These are phyloP conservation scores for Biscogniauxia mediterranea DNA, from an alignment of 2,329 filamentous ascomycete species.

Conservation along the genomic window DNA sequence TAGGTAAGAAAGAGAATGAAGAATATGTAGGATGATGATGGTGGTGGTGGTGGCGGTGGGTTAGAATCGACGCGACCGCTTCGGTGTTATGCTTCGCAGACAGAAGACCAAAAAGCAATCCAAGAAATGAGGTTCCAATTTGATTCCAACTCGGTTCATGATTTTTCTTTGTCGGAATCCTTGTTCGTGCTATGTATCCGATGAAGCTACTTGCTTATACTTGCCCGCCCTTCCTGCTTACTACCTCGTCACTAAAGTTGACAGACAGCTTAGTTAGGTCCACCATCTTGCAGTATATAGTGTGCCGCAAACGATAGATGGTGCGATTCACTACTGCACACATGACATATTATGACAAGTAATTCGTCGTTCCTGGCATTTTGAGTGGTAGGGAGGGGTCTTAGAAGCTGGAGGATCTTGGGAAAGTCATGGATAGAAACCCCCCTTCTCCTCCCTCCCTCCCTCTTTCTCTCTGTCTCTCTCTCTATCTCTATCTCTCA, in stretches of 20 bases:
- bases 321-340: not conserved
- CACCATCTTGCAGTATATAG: conserved; percentile 3
- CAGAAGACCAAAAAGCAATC: not conserved
- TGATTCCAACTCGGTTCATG: not conserved
- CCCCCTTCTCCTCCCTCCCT: too few species aligned
- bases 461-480: too few species aligned
- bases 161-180: not conserved
- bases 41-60: not conserved
- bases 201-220: not conserved
- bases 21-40: too few species aligned
- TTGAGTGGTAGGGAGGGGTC: not conserved
- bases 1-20: too few species aligned
- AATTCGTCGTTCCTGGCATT: not conserved
- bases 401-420: not conserved
- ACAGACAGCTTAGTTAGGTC: not conserved
- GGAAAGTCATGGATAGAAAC: not conserved
- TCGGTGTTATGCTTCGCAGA: not conserved
- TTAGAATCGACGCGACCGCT: conserved; percentile 1
- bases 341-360: not conserved
- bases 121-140: not conserved
- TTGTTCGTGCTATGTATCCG: not conserved
- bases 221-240: not conserved
- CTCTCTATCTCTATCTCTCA: too few species aligned
- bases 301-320: conserved; percentile 1
- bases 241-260: not conserved